phyloP scores from a whole-genome alignment of 1,139 yeast species.

The Candida sojae region DNA sequence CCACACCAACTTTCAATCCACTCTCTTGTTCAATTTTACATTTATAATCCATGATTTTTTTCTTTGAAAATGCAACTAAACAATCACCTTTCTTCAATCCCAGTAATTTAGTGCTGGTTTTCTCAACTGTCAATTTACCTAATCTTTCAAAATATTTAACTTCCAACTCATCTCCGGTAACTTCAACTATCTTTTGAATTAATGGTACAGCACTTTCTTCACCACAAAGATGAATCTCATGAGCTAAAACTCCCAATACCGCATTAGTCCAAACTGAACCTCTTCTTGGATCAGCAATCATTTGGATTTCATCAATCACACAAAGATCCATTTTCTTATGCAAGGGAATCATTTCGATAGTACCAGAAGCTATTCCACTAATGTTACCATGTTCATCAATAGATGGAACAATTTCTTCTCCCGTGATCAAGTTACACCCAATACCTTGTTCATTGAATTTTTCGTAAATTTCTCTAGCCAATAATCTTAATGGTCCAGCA shows the following conservation, averaged over 20 bases:
- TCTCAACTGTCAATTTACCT: conserved; percentile 66
- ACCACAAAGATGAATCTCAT: conserved; percentile 90
- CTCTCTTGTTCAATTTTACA: conserved; percentile 64
- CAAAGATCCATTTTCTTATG: conserved; percentile 75
- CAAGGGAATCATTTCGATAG: conserved; percentile 89
- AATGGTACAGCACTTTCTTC: conserved; percentile 80
- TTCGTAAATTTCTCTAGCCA: conserved; percentile 91
- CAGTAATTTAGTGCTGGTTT: conserved; percentile 29
- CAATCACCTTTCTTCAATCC: conserved; percentile 75
- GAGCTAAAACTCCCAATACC: conserved; percentile 80
- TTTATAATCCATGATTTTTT: conserved; percentile 64
- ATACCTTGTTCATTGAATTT: conserved; percentile 66
- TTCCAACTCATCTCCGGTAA: conserved; percentile 79
- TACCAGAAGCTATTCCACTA: conserved; percentile 80
- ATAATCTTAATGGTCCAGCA: conserved; percentile 89
- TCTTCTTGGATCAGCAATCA: conserved; percentile 77
- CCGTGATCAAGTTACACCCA: conserved; percentile 84
- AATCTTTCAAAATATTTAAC: conserved; percentile 71
- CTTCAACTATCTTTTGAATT: conserved; percentile 54
- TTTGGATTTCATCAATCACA: conserved; percentile 93
- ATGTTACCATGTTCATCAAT: conserved; percentile 67
- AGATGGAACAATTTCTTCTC: conserved; percentile 84
- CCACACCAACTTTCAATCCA: conserved; percentile 74
- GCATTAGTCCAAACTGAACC: conserved; percentile 98
- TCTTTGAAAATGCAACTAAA: conserved; percentile 82